Evolutionary conservation across 495 filamentous ascomycete genomes (phyloP), one percentile per base, ranked within the genome.

Genomic region (Pseudevernia furfuracea): DNA sequence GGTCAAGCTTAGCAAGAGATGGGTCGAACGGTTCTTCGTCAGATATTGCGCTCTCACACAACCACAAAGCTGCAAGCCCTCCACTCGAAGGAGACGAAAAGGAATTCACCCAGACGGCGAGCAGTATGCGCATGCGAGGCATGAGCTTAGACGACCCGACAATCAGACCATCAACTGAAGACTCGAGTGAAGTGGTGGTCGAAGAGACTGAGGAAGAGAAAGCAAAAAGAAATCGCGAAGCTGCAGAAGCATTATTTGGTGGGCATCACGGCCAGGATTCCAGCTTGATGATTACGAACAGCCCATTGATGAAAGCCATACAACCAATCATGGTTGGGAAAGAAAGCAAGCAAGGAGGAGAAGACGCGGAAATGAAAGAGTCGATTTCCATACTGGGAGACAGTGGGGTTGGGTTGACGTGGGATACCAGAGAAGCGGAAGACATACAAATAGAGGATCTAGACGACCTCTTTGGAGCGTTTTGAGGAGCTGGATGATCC

Each of bases 101-200:
- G 70, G 94, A 97, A 75, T 98, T 98, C 71, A 96, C 91, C 5
- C 91, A 93, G 76, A 97, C 93, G 9, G 94, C 94, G 12, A 86
- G 87, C 70, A 87, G 85, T 52, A 83, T 97, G 74, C 90, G 91
- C 69, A 89, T 88, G 77, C 84, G 89, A 64, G 89, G 82, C 63
- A 78, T 82, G 64, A 82, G 74, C 68, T 63, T 72, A 32, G 79
- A 77, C 52, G 81, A 81, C 53, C 64, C 74, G 64, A 77, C 63
- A 52, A 68, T 70, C 43, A 70, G 62, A 62, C 74, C 66, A 65
- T 73, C 73, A 37, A 69, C 63, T 39, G 74, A 72, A 61, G 64
- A 63, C n/a, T 21, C 39, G 32, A 60, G 46, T 41, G 46, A 69
- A 48, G 71, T 70, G 41, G 73, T 74, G 53, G 49, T 69, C 8